Evolutionary conservation across 1,139 yeast species (phyloP), one percentile per base, ranked within the genome.

Genomic region (Lodderomyces orthopsilosis): DNA sequence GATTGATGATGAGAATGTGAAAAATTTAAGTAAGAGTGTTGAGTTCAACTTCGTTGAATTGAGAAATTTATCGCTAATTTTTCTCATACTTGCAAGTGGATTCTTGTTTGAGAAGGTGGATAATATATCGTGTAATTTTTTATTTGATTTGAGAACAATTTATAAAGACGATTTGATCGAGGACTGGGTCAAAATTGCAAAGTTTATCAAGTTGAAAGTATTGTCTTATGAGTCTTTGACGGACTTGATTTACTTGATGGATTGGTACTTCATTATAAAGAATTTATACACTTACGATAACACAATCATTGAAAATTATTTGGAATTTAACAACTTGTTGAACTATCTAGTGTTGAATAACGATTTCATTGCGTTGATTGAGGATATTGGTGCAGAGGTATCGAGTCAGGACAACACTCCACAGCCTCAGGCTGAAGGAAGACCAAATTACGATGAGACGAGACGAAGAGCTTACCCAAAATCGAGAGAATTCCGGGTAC

Each of bases 291-390:
- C 50, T n/a, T 57, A 51, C 40, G 52, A 51, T 8, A 52, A 59
- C 44, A 51, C 51, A 53, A 45, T 61, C 21, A 54, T 57, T 27
- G 68, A 65, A 21, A 59, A 57, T 45, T 64, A 62, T 47, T 54
- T 62, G 46, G 72, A 67, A 43, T 66, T 56, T 45, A 66, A 65
- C 46, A 61, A 54, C 43, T 53, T 66, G 39, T 51, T 68, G 19
- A 56, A 61, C 26, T 58, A 57, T 42, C 50, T 65, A 19, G 57
- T 64, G 6, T 54, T 63, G 46, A 63, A 62, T 41, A 57, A 57
- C 23, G 53, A 57, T 27, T 62, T 62, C 41, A 54, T 66, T 52
- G 56, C 53, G 9, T 40, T 56, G 10, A 50, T 63, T 28, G 56
- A 54, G 32, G 54, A 51, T 35, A 44, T 51, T 2, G 32, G 19